Evolutionary conservation across 306 rosid species (phyloP), one percentile per base, ranked within the genome.

Genomic region (Quercus glauca): DNA sequence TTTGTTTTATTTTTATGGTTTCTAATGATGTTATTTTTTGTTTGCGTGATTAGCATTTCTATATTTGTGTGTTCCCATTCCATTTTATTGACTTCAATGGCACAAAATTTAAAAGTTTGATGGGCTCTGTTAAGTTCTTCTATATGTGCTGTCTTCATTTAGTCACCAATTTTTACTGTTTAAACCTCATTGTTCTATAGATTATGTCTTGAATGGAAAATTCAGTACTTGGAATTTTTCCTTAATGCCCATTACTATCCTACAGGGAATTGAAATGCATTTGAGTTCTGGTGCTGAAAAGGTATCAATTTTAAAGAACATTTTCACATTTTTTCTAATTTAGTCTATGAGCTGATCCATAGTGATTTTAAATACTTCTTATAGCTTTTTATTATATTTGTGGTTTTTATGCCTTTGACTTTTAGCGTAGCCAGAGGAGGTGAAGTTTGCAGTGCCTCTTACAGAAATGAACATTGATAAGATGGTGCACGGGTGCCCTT

Each of bases 221-320:
- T 70, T 60, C 28, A 25, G 76, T 58, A 29, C 9, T 58, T 74
- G 5, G 75, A 52, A 35, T 20, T 69, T 76, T 71, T 35, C 76
- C 53, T 79, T 69, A 58, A 84, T 15, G 57, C 49, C 58, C 77
- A 69, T 33, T 37, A 18, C 79, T 75, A 60, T 83, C 77, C 73
- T 73, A 74, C 94, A 96, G 99, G 99, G 98, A 83, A 86, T 96
- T 76, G 98, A 96, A 88, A 96, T 96, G 99, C 90, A 87, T 5
- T 53, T 82, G 88, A 80, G 87, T 82, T 89, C 96, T 5, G 81
- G 88, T 70, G 73, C 76, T 72, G 94, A 94, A 26, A 92, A 94
- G 98, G 98, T 92, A 92, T 76, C 82, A 77, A 74, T 84, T 87
- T 80, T 12, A 68, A 80, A 75, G 53, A 56, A 58, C 57, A 73